Evolutionary conservation across 805 yeast genomes (phyloP), one percentile per base, ranked within the genome.

Genomic region (Komagataella pseudopastoris): DNA sequence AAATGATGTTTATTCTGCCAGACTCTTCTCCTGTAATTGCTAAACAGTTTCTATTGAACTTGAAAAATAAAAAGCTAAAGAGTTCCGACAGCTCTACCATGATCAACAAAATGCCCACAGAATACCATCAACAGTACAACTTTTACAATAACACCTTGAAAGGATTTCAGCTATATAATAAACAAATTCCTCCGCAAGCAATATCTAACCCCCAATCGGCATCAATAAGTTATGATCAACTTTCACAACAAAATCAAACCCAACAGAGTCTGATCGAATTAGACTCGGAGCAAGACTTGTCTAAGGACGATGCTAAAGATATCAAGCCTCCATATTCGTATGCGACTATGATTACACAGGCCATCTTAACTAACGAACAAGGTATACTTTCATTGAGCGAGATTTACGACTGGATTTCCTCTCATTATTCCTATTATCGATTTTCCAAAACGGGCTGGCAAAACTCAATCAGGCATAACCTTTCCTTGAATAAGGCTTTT

Each of bases 321-420:
- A 82, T 90, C 58, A 93, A 93, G 67, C 99, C 99, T 3, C 98
- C 98, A 2, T 93, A 85, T 64, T 85, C 95, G 16, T 93, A 93
- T 63, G 98, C 99, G 0, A 91, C 97, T 1, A 90, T 93, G 97
- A 93, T 93, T 58, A 89, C 99, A 3, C 97, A 93, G 64, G 96
- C 98, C 0, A 93, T 93, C 23, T 69, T 93, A 57, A 87, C 96
- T 6, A 86, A 88, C 51, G 76, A 77, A 1, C 96, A 90, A 54
- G 96, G 95, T 46, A 88, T 87, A 46, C 75, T 91, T 73, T 86
- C 96, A 12, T 69, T 93, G 58, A 79, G 95, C 1, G 97, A 93
- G 61, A 93, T 93, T 51, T 93, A 93, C 66, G 83, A 80, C 57
- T 93, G 96, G 88, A 93, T 93, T 51, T 71, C 93, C 4, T 67